Base-by-base conservation (phyloP, 176 grass and related monocot genomes). In the Phragmites australis region DNA sequence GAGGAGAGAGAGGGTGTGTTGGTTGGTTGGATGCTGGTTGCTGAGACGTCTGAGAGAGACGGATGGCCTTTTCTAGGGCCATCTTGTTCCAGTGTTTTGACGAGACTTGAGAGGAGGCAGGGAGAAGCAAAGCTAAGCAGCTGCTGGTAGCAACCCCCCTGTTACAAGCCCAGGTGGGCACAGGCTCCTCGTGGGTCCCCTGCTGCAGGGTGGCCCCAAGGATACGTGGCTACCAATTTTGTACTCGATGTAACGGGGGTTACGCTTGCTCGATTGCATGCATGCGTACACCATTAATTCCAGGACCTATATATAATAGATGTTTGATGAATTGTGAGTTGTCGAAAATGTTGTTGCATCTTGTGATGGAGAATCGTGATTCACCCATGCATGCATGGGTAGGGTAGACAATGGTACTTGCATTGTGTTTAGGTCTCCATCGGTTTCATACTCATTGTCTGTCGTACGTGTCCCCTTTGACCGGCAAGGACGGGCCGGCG, bases 101-200 rank as follows among this genome's bases (percentile, higher is more conserved):
- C 21, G 61, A 84, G 81, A 60, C 51, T 15, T 51, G 52, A 74
- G 50, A 17, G 50, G 0, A 16, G 22, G 72, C 25, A 32, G 30
- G 32, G 34, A 19, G 73, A 65, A 62, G 65, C 22, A 42, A 39
- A 50, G 69, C 72, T 37, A 55, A 65, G 43, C 65, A 44, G 42
- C 58, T 78, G 58, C 27, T 43, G 75, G 68, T 52, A 52, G 81
- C 75, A 68, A 53, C 69, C 4, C 14, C 70, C 55, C 55, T 39
- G 87, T 89, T 89, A 76, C 87, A 49, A 68, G 39, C 50, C 82
- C 75, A 85, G 87, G 87, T 85, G 71, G 56, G 8, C 77, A 76
- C 44, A 17, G 42, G 32, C 76, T 32, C 22, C 39, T 19, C 74
- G 15, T 39, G 3, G 14, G 49, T 19, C 34, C 34, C 34, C 34